These are phyloP conservation scores for Lodderomyces oxycetoniae DNA, from an alignment of 1,139 yeast species.

Conservation along the genomic window DNA sequence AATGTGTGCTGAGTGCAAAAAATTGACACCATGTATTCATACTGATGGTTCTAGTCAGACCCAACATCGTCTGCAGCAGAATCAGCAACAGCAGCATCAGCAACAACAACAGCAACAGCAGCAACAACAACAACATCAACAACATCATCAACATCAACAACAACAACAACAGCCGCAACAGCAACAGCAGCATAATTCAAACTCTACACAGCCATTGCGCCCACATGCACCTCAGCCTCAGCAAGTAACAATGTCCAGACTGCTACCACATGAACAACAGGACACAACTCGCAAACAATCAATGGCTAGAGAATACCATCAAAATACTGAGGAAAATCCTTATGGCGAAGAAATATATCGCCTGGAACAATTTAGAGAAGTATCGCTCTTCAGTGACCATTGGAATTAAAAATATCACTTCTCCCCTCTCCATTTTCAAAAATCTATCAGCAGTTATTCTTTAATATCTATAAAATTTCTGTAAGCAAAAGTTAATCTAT, in stretches of 20 bases:
- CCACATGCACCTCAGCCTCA: neutral
- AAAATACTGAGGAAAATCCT: neutral
- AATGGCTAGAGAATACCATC: neutral
- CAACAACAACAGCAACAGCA: conserved; percentile 1
- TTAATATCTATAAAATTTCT: too few species aligned
- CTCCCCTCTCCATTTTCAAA: neutral
- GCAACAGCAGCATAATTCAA: conserved; percentile 1
- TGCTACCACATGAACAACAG: neutral
- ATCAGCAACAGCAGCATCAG: conserved; percentile 6
- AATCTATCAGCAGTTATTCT: neutral
- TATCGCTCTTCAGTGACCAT: conserved; percentile 9
- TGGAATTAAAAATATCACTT: conserved; percentile 8
- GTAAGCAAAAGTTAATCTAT: neutral
- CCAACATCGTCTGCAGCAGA: conserved; percentile 5
- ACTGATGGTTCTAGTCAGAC: conserved; percentile 4
- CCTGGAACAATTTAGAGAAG: conserved; percentile 2
- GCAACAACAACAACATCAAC: conserved; percentile 4
- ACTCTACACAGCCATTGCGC: neutral
- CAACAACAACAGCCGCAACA: conserved; percentile 1
- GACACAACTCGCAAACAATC: neutral
- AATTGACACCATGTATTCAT: conserved; percentile 9
- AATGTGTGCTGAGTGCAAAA: conserved; percentile 11
- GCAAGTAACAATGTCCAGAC: neutral
- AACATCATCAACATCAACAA: conserved; percentile 5
- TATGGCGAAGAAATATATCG: neutral